Evolutionary conservation across 768 basidiomycete genomes (phyloP), one percentile per base, ranked within the genome.

Genomic region (Trametes gibbosa): DNA sequence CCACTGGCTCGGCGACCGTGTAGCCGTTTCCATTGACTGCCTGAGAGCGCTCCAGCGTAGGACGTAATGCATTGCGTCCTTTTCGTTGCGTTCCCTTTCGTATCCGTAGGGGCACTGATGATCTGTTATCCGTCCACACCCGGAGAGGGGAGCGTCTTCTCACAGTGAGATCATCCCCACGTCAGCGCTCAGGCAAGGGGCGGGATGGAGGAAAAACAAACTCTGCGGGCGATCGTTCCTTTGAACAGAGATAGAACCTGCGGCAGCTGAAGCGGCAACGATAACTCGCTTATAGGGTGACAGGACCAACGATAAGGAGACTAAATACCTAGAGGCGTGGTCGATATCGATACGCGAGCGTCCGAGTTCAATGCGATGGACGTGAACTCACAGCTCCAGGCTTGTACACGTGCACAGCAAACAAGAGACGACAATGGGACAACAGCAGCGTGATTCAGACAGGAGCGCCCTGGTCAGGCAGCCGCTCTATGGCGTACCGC

Each of bases 391-490:
- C 58, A 49, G 39, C 45, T 59, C 53, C 50, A 41, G 37, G 51
- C 43, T 59, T 5, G 4, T 32, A 59, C 58, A 59, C 14, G 34
- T 43, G 29, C 32, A 21, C 49, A 24, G 53, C 41, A 21, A 35
- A 25, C 24, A 17, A 37, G 29, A 46, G 43, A 46, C 24, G 27
- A 19, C 34, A 27, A 24, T 14, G 8, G 3, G 10, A 19, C 32
- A 24, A 25, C 16, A 21, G 41, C 21, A 45, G 23, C 14, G 27
- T 24, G 2, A 25, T 32, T 64, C 58, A 71, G 42, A 56, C 62
- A n/a, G 91, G 89, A 17, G 90, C 90, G 34, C 92, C 93, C 73
- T 94, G 91, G 73, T 98, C 97, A 41, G 97, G 97, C 51, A 98
- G 75, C 50, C 95, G 79, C 73, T 98, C 97, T 58, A 98, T 95